These are phyloP conservation scores for Monilinia polystroma DNA, from an alignment of 2,329 filamentous ascomycete species.

Conservation along the genomic window DNA sequence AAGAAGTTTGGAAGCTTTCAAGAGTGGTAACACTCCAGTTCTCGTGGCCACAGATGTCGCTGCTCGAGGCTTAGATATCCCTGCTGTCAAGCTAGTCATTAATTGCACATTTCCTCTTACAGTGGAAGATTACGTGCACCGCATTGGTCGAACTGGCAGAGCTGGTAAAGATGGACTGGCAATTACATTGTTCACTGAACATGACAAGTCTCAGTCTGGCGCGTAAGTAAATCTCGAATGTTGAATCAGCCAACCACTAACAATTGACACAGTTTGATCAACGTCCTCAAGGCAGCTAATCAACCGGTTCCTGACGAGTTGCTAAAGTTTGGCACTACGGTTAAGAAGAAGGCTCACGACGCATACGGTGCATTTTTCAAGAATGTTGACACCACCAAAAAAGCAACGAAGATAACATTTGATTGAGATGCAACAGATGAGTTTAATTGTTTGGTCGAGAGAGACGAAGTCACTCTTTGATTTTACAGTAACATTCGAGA, in stretches of 20 bases:
- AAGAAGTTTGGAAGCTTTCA: slow-evolving; percentile 85
- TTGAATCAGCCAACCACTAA: slow-evolving; percentile 32
- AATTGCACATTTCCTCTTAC: slow-evolving; percentile 82
- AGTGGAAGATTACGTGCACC: slow-evolving; percentile 95
- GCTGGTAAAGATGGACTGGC: slow-evolving; percentile 86
- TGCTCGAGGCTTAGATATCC: slow-evolving; percentile 90
- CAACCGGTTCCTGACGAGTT: slow-evolving; percentile 88
- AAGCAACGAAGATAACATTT: slow-evolving; percentile 90
- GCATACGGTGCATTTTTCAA: slow-evolving; percentile 96
- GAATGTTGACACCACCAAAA: slow-evolving; percentile 78
- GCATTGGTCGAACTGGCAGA: slow-evolving; percentile 91
- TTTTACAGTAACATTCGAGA: slow-evolving; percentile 49
- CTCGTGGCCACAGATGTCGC: slow-evolving; percentile 96
- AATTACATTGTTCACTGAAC: slow-evolving; percentile 91
- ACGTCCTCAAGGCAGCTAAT: slow-evolving; percentile 89
- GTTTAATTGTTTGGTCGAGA: slow-evolving; percentile 15
- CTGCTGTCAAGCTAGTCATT: slow-evolving; percentile 89
- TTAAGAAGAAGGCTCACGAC: slow-evolving; percentile 98
- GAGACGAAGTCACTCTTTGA: slow-evolving; percentile 40
- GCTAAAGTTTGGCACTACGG: slow-evolving; percentile 93
- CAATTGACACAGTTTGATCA: slow-evolving; percentile 67
- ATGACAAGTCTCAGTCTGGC: slow-evolving; percentile 89
- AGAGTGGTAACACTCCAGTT: slow-evolving; percentile 75
- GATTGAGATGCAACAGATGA: slow-evolving; percentile 49
- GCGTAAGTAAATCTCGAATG: slow-evolving; percentile 58